Evolutionary conservation across 1,284 basidiomycete species (phyloP).

Genomic region (Leucoagaricus sp.): DNA sequence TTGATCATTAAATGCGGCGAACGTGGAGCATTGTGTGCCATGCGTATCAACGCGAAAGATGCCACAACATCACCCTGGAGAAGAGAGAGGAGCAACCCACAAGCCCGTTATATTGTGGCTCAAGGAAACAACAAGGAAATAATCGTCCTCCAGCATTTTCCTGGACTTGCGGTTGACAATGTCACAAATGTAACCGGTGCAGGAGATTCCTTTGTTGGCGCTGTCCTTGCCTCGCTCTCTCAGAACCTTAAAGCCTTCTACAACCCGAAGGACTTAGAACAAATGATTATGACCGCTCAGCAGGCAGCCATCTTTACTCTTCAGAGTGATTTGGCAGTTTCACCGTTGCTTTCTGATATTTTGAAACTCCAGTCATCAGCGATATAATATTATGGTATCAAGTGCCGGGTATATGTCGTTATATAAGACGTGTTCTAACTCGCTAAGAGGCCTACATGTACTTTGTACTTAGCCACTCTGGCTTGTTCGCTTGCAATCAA

Average conservation of each 20-base stretch:
- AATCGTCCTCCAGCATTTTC: conserved; percentile 72
- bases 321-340: conserved; percentile 64
- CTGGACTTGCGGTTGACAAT: conserved; percentile 49
- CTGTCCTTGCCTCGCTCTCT: conserved; percentile 60
- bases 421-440: neutral
- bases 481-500: conserved; percentile 44
- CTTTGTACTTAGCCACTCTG: conserved; percentile 52
- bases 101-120: conserved; percentile 51
- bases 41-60: conserved; percentile 52
- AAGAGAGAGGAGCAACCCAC: conserved; percentile 46
- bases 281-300: conserved; percentile 55
- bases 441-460: conserved; percentile 51
- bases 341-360: conserved; percentile 52
- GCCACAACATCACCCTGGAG: conserved; percentile 46
- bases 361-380: conserved; percentile 14
- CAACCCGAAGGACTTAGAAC: conserved; percentile 42
- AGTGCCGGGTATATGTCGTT: neutral
- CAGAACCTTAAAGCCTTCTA: conserved; percentile 46
- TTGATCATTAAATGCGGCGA: conserved; percentile 84
- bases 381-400: conserved; percentile 5
- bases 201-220: conserved; percentile 87
- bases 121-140: conserved; percentile 45
- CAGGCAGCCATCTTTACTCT: conserved; percentile 66
- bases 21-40: conserved; percentile 63
- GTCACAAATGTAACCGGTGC: conserved; percentile 85